Evolutionary conservation across 345 rosid species (phyloP).

Genomic region (Tarenaya hassleriana): DNA sequence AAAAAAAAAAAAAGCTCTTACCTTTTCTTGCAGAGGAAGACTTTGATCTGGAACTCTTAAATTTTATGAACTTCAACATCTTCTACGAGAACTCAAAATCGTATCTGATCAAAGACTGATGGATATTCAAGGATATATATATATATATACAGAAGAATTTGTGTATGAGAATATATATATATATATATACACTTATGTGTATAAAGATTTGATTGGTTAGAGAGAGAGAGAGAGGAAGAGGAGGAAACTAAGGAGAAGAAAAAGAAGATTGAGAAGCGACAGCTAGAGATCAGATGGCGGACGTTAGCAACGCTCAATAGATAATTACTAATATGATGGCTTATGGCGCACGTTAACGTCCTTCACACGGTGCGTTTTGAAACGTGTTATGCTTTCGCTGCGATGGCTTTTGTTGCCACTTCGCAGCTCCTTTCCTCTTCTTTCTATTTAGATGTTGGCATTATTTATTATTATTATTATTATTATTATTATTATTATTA

Average conservation of each 20-base stretch:
- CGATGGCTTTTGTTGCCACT: constrained; percentile 2
- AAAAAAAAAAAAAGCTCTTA: constrained; percentile 8
- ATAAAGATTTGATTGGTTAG: constrained; percentile 29
- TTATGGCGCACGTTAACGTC: constrained; percentile 39
- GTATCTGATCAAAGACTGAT: constrained; percentile 18
- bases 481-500: too few relatives aligned
- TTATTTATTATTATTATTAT: too few relatives aligned
- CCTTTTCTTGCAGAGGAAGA: constrained; percentile 36
- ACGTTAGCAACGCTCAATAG: constrained; percentile 27
- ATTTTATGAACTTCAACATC: constrained; percentile 29
- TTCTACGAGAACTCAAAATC: constrained; percentile 14
- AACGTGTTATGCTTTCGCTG: constrained; percentile 33
- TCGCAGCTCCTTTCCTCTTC: too few relatives aligned
- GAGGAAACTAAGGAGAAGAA: constrained; percentile 24
- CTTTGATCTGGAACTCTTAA: constrained; percentile 22
- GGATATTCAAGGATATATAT: constrained; percentile 15
- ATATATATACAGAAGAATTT: constrained; percentile 17
- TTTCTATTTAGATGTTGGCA: too few relatives aligned
- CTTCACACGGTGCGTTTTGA: constrained; percentile 37
- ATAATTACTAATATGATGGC: constrained; percentile 22
- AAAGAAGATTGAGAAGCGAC: constrained; percentile 34
- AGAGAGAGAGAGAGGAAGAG: constrained; percentile 16
- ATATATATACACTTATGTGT: constrained; percentile 10
- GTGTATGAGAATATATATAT: constrained; percentile 9
- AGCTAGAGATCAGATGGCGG: constrained; percentile 28